Evolutionary conservation across 2,329 filamentous ascomycete genomes (phyloP).

Genomic region (Beauveria asiatica): DNA sequence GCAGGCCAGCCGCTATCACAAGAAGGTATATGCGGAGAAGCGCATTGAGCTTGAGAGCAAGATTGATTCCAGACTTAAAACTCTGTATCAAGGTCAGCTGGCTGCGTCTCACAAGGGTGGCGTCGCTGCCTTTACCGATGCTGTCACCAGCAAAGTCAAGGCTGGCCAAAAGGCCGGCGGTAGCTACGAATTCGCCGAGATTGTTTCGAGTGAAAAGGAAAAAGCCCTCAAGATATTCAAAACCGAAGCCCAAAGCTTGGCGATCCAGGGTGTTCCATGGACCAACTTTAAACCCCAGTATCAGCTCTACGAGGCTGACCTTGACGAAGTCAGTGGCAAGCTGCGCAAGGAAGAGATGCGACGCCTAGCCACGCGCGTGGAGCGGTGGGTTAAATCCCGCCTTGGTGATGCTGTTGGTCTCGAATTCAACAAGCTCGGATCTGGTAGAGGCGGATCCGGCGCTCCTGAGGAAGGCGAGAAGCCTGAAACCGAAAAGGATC

Average conservation of each 20-base stretch:
- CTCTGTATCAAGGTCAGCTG: constrained; percentile 81
- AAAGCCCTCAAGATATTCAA: constrained; percentile 68
- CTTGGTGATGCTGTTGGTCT: constrained; percentile 81
- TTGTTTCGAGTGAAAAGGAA: constrained; percentile 75
- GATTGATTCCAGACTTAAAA: constrained; percentile 79
- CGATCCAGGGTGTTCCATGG: constrained; percentile 77
- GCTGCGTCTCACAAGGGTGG: constrained; percentile 83
- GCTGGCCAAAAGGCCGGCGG: constrained; percentile 84
- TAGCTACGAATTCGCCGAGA: constrained; percentile 89
- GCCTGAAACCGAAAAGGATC: constrained; percentile 65
- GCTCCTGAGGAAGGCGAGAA: constrained; percentile 72
- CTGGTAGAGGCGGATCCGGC: constrained; percentile 72
- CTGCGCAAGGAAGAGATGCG: constrained; percentile 95
- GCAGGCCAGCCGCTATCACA: constrained; percentile 91
- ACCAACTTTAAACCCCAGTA: constrained; percentile 78
- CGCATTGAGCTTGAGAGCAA: constrained; percentile 76
- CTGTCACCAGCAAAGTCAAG: constrained; percentile 81
- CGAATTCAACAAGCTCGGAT: constrained; percentile 93
- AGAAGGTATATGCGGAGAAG: constrained; percentile 86
- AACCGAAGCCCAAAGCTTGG: constrained; percentile 62
- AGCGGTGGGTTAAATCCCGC: constrained; percentile 86
- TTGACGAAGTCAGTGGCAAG: constrained; percentile 78
- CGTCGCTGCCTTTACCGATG: constrained; percentile 74
- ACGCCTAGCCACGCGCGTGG: constrained; percentile 78
- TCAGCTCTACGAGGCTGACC: constrained; percentile 75